Conservation (phyloP, 2,329 filamentous ascomycete genomes). For the Hypoxylon sp. region DNA sequence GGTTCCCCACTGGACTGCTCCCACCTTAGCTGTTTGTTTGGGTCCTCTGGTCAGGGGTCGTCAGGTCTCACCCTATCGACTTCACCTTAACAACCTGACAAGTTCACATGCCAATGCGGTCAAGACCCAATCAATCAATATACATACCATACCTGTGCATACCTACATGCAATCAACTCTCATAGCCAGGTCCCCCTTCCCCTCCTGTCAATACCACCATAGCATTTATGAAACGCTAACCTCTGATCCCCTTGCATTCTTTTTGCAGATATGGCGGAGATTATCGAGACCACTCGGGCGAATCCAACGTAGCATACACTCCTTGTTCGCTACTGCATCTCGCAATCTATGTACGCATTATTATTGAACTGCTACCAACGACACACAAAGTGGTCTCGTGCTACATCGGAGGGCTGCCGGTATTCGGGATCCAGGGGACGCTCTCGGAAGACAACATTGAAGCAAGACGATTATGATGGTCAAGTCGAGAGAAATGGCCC, state of each 20-base stretch:
- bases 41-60: slow-evolving; percentile 33
- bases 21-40: slow-evolving; percentile 30
- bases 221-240: slow-evolving; percentile 31
- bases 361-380: slow-evolving; percentile 25
- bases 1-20: slow-evolving; percentile 41
- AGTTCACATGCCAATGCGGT: slow-evolving; percentile 41
- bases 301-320: slow-evolving; percentile 43
- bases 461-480: background rate
- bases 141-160: slow-evolving; percentile 9
- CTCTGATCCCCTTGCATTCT: slow-evolving; percentile 38
- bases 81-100: slow-evolving; percentile 36
- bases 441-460: background rate
- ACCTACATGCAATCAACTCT: slow-evolving; percentile 20
- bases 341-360: slow-evolving; percentile 11
- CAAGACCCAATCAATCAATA: slow-evolving; percentile 24
- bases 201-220: slow-evolving; percentile 34
- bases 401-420: slow-evolving; percentile 22
- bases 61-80: slow-evolving; percentile 27
- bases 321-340: slow-evolving; percentile 22
- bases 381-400: slow-evolving; percentile 14
- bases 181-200: slow-evolving; percentile 10
- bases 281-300: slow-evolving; percentile 29
- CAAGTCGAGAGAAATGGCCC: background rate
- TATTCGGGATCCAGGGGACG: slow-evolving; percentile 8
- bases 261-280: slow-evolving; percentile 34